Conservation (phyloP, 192 early-diverging fungal genomes). For the Geranomyces variabilis region DNA sequence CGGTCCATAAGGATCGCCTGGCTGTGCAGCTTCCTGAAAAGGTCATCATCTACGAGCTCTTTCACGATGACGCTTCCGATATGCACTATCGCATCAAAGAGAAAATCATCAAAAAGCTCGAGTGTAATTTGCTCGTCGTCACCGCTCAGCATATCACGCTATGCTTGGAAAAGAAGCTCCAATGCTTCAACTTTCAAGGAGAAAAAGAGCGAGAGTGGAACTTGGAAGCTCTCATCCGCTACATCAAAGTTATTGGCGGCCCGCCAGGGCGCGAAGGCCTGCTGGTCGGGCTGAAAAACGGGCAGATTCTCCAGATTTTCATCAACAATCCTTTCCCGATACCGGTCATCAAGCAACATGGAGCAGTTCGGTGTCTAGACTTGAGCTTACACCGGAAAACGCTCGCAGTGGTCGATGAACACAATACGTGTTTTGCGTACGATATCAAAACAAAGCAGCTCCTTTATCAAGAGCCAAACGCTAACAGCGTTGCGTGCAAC, state of each 20-base stretch:
- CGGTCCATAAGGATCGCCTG: conserved; percentile 57
- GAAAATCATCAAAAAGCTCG: conserved; percentile 57
- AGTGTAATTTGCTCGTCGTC: conserved; percentile 62
- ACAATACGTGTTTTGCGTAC: conserved; percentile 57
- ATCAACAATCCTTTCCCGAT: conserved; percentile 63
- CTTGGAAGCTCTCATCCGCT: conserved; percentile 56
- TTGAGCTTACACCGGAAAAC: conserved; percentile 50
- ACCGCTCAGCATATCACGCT: conserved; percentile 60
- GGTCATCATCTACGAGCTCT: conserved; percentile 62
- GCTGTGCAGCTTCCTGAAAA: conserved; percentile 62
- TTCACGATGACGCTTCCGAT: conserved; percentile 57
- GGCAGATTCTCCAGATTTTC: conserved; percentile 58
- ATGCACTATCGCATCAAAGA: conserved; percentile 69
- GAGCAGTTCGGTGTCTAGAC: conserved; percentile 55
- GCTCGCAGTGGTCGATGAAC: conserved; percentile 62
- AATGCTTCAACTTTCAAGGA: conserved; percentile 55
- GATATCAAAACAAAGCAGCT: conserved; percentile 56
- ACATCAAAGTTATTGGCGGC: conserved; percentile 63
- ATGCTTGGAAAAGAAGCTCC: conserved; percentile 54
- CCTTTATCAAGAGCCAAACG: conserved; percentile 64
- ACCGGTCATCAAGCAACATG: conserved; percentile 47
- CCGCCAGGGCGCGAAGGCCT: conserved; percentile 56
- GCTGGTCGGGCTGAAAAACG: conserved; percentile 59
- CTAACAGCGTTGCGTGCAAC: conserved; percentile 61
- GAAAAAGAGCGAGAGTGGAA: conserved; percentile 62